phyloP scores from a whole-genome alignment of 148 eudicot genomes.

The Nepenthes gracilis region DNA sequence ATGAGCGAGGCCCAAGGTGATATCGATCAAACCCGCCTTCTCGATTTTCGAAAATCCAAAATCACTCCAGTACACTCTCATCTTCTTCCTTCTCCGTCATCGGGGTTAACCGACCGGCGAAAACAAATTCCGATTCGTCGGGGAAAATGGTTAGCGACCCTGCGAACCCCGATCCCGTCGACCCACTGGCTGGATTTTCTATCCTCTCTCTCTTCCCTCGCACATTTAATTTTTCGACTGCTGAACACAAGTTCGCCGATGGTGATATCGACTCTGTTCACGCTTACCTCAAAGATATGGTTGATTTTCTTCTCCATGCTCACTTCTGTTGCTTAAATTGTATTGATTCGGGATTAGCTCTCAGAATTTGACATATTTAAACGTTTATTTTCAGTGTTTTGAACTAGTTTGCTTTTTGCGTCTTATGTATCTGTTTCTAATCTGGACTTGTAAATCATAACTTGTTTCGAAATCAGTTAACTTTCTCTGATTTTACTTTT shows the following conservation, averaged over 20 bases:
- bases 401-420: not conserved
- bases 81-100: too few relatives aligned
- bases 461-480: too few relatives aligned
- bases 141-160: not conserved
- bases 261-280: slow-evolving; percentile 20
- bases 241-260: not conserved
- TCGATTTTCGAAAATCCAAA: too few relatives aligned
- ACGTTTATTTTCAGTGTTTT: too few relatives aligned
- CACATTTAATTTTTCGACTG: slow-evolving; percentile 8
- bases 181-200: slow-evolving; percentile 23
- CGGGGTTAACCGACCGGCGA: too few relatives aligned
- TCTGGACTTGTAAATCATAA: too few relatives aligned
- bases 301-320: not conserved
- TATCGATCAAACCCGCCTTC: too few relatives aligned
- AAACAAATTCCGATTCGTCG: too few relatives aligned
- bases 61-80: too few relatives aligned
- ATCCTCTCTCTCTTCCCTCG: slow-evolving; percentile 17
- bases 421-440: not conserved
- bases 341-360: not conserved
- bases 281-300: slow-evolving; percentile 32
- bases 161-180: slow-evolving; percentile 10
- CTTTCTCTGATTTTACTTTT: too few relatives aligned
- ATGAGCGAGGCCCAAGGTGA: too few relatives aligned
- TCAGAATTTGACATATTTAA: too few relatives aligned
- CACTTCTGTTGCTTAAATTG: not conserved